A percentile compares a stretch with the other conserved stretches of the same genome.
Evolutionary conservation across 1,139 yeast species (phyloP).

Genomic region (Debaryomycetaceae sp.): DNA sequence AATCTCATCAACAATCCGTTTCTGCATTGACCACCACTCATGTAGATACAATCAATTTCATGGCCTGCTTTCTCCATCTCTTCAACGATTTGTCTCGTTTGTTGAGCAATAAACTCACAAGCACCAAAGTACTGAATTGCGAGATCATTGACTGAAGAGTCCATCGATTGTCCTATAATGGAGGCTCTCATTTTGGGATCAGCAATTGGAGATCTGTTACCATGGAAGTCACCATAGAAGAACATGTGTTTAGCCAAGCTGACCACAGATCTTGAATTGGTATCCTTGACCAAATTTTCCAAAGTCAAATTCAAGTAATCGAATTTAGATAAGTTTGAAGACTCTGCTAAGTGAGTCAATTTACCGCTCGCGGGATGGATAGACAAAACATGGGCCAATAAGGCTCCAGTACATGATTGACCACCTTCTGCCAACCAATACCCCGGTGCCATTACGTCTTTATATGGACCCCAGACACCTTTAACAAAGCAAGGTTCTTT

Average conservation of each 20-base stretch:
- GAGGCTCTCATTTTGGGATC: conserved; percentile 94
- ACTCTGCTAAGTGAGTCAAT: conserved; percentile 58
- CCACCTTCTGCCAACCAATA: conserved; percentile 99
- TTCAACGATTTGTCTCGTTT: conserved; percentile 91
- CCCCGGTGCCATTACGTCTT: conserved; percentile 84
- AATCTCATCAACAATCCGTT: conserved; percentile 84
- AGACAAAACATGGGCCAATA: conserved; percentile 83
- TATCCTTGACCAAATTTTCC: conserved; percentile 60
- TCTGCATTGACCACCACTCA: conserved; percentile 97
- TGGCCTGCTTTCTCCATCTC: conserved; percentile 82
- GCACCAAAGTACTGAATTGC: conserved; percentile 89
- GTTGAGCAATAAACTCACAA: conserved; percentile 96
- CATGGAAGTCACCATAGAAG: conserved; percentile 95
- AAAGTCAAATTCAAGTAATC: conserved; percentile 76
- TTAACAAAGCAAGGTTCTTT: conserved; percentile 83
- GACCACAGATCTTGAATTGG: conserved; percentile 64
- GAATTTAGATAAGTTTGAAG: conserved; percentile 69
- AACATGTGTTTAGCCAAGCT: conserved; percentile 80
- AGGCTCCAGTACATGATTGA: conserved; percentile 93
- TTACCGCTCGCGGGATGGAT: conserved; percentile 86
- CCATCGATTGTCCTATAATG: conserved; percentile 91
- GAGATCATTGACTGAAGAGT: conserved; percentile 74
- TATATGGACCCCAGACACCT: conserved; percentile 99
- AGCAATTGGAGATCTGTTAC: conserved; percentile 94
- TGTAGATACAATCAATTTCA: conserved; percentile 66